A percentile compares a stretch with the other conserved stretches of the same genome.
Evolutionary conservation across 2,329 filamentous ascomycete genomes (phyloP).

Genomic region (Aspergillus candidus): DNA sequence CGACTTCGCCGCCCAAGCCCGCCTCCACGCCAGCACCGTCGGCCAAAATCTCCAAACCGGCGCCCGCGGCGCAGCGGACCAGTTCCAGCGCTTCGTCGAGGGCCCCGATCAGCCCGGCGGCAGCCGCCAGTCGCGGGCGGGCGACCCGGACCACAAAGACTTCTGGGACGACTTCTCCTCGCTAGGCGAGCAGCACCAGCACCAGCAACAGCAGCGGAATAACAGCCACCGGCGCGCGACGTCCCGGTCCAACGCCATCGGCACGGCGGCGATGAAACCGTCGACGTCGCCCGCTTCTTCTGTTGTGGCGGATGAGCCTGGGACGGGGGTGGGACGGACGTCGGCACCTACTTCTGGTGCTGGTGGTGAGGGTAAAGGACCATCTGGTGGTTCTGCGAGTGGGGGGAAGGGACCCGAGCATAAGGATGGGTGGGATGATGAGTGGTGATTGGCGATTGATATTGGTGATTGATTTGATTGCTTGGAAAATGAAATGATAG

Average conservation of each 20-base stretch:
- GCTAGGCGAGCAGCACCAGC: constrained; percentile 40
- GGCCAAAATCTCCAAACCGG: constrained; percentile 59
- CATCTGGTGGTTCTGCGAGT: constrained; percentile 10
- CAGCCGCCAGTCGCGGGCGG: constrained; percentile 42
- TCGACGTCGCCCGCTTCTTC: constrained; percentile 13
- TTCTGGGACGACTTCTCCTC: constrained; percentile 92
- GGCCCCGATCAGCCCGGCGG: constrained; percentile 46
- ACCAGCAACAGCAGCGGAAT: too few species aligned
- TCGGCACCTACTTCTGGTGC: constrained; percentile 6
- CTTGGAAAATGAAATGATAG: not conserved
- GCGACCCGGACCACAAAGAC: constrained; percentile 63
- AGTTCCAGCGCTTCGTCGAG: constrained; percentile 83
- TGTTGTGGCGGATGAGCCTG: constrained; percentile 4
- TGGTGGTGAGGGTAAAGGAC: constrained; percentile 13
- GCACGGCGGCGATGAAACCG: constrained; percentile 60
- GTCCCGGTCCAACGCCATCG: constrained; percentile 47
- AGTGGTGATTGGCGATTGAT: constrained; percentile 33
- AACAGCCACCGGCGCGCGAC: constrained; percentile 24
- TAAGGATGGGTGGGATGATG: constrained; percentile 47
- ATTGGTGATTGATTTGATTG: constrained; percentile 2
- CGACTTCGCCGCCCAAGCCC: constrained; percentile 66
- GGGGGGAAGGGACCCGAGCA: constrained; percentile 48
- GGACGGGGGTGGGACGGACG: constrained; percentile 17
- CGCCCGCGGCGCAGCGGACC: constrained; percentile 68
- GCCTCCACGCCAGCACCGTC: constrained; percentile 50